Evolutionary conservation across 805 yeast genomes (phyloP).

Genomic region (Priceomyces fermenticarens): DNA sequence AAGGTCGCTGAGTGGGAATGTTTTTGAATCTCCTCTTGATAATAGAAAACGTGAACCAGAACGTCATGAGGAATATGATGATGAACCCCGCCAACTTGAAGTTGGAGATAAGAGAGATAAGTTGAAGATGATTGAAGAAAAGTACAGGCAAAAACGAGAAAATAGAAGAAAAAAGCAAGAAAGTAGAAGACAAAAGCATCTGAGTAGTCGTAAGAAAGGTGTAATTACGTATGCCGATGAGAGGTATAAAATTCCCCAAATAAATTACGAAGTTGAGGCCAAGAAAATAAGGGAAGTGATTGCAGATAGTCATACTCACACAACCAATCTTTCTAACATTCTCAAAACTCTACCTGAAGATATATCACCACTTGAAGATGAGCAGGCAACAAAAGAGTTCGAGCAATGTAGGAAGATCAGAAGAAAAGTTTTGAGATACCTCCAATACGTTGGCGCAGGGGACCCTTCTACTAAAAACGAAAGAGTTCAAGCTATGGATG

Average conservation of each 20-base stretch:
- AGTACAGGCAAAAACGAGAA: background rate
- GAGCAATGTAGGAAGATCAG: constrained; percentile 73
- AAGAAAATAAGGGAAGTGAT: constrained; percentile 67
- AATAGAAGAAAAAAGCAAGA: constrained; percentile 7
- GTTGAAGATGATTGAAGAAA: constrained; percentile 6
- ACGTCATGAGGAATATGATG: background rate
- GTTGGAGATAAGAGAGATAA: constrained; percentile 3
- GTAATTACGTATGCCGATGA: constrained; percentile 39
- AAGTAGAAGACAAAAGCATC: constrained; percentile 11
- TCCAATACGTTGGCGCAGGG: constrained; percentile 71
- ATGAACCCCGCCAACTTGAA: background rate
- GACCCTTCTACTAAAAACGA: constrained; percentile 24
- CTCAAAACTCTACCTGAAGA: constrained; percentile 40
- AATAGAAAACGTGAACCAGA: background rate
- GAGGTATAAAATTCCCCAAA: constrained; percentile 61
- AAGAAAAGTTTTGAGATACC: constrained; percentile 72
- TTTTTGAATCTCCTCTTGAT: constrained; percentile 2
- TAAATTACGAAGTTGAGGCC: constrained; percentile 65
- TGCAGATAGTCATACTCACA: constrained; percentile 71
- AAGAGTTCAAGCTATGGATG: constrained; percentile 44
- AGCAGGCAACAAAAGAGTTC: constrained; percentile 60
- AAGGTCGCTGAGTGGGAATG: constrained; percentile 5
- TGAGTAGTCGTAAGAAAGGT: constrained; percentile 11
- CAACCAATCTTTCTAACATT: constrained; percentile 64
- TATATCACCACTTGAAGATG: constrained; percentile 61